These are phyloP conservation scores for Talaromyces adpressus DNA, from an alignment of 495 filamentous ascomycete species.

Conservation along the genomic window DNA sequence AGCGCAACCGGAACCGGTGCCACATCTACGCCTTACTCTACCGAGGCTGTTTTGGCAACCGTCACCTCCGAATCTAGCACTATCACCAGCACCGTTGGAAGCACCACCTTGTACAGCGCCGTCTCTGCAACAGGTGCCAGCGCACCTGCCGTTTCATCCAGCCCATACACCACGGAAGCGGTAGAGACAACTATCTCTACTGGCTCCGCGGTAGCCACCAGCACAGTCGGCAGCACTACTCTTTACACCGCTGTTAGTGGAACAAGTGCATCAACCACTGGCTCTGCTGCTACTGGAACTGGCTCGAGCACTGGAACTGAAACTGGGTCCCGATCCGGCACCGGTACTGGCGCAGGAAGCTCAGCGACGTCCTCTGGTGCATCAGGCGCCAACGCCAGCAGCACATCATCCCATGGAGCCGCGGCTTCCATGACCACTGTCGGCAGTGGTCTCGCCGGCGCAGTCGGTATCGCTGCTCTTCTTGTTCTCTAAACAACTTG, in stretches of 20 bases:
- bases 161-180: not conserved
- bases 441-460: slow-evolving; percentile 30
- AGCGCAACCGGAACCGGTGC: not conserved
- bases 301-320: not conserved
- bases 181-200: not conserved
- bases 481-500: slow-evolving; percentile 27
- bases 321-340: no score
- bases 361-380: slow-evolving; percentile 7
- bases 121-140: not conserved
- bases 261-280: not conserved
- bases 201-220: not conserved
- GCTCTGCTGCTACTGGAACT: slow-evolving; percentile 6
- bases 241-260: not conserved
- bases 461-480: slow-evolving; percentile 32
- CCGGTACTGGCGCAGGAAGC: slow-evolving; percentile 3
- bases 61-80: slow-evolving; percentile 14
- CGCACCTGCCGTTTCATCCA: not conserved
- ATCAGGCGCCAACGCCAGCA: slow-evolving; percentile 11
- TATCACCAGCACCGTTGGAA: slow-evolving; percentile 19
- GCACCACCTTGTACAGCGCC: slow-evolving; percentile 10
- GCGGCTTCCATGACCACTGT: slow-evolving; percentile 29
- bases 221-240: slow-evolving; percentile 8
- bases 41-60: slow-evolving; percentile 11
- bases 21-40: slow-evolving; percentile 8
- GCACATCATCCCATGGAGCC: slow-evolving; percentile 16